Conservation (phyloP, 305 asterid species). For the Stenogyne calaminthoides region DNA sequence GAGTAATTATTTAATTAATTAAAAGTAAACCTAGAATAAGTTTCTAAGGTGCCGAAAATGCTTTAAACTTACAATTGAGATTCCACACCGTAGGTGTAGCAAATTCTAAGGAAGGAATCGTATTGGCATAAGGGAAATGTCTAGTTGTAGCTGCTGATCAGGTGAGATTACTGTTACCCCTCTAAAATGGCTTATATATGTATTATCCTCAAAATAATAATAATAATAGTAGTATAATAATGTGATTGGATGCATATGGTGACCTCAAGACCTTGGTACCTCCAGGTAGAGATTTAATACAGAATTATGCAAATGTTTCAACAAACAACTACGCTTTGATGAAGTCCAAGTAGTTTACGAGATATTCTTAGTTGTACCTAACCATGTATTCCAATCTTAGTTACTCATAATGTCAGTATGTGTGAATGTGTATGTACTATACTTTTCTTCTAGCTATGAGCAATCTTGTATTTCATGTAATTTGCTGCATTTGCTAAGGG, state of each 20-base stretch:
- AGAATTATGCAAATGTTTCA: conserved; percentile 70
- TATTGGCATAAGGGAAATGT: conserved; percentile 55
- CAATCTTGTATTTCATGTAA: background rate
- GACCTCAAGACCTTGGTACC: conserved; percentile 70
- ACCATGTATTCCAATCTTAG: background rate
- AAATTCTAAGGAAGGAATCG: conserved; percentile 71
- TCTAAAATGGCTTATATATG: no score
- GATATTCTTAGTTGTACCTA: background rate
- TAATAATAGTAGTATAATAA: background rate
- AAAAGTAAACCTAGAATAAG: background rate
- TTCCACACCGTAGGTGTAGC: conserved; percentile 54
- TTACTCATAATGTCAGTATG: background rate
- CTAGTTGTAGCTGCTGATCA: conserved; percentile 52
- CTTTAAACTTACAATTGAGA: background rate
- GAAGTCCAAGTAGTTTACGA: conserved; percentile 55
- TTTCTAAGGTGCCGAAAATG: background rate
- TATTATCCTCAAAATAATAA: no score
- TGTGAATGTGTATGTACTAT: background rate
- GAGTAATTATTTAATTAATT: background rate
- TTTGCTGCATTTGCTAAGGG: background rate
- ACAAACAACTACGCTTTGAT: conserved; percentile 77
- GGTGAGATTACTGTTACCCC: conserved; percentile 1
- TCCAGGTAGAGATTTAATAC: conserved; percentile 72
- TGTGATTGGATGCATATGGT: conserved; percentile 25
- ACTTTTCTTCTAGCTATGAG: background rate